Base-by-base conservation (phyloP, 225 moss, liverwort and hornwort genomes). In the Sphagnum contortum region DNA sequence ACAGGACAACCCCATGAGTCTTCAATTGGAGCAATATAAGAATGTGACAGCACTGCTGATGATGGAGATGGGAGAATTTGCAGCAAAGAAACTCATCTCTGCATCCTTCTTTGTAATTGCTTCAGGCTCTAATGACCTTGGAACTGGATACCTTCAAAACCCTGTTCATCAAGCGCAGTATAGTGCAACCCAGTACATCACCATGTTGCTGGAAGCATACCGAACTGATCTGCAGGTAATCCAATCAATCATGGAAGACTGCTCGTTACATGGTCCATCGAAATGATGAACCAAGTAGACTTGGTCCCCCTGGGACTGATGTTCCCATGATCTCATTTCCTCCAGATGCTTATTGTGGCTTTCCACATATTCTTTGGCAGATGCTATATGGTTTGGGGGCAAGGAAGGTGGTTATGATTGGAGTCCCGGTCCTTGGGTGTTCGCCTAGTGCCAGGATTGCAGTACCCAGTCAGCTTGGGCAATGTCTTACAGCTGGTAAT, bases 61-160 rank as follows among this genome's bases (percentile, higher is more conserved):
- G 56, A 64, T 68, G 11, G 57, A 57, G 66, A 65, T 77, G 12
- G 63, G 72, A 66, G 66, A 62, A 2, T 64, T 53, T 59, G 70
- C 62, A 2, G 70, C 73, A 10, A 67, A 4, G 0, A 71, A 68
- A 47, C 6, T 83, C 63, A 60, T 80, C 29, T 77, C 80, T 5
- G 68, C 65, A 3, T 83, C 80, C 12, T 64, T 80, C 0, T 80
- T 72, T 66, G 48, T 77, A 3, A 5, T 80, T 5, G 64, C 80
- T 10, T 74, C 57, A 49, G 80, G 77, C 14, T 80, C 77, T n/a
- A 75, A 84, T 61, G 80, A 84, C 61, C 68, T 84, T 0, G 29
- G 29, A 29, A 45, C 29, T 47, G 47, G 60, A 14, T 80, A 72
- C 66, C 70, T 75, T 6, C 2, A 4, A 0, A 55, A 64, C 9